These are phyloP conservation scores for Chaetomiaceae sp. DNA, from an alignment of 2,329 filamentous ascomycete genomes.

Conservation along the genomic window DNA sequence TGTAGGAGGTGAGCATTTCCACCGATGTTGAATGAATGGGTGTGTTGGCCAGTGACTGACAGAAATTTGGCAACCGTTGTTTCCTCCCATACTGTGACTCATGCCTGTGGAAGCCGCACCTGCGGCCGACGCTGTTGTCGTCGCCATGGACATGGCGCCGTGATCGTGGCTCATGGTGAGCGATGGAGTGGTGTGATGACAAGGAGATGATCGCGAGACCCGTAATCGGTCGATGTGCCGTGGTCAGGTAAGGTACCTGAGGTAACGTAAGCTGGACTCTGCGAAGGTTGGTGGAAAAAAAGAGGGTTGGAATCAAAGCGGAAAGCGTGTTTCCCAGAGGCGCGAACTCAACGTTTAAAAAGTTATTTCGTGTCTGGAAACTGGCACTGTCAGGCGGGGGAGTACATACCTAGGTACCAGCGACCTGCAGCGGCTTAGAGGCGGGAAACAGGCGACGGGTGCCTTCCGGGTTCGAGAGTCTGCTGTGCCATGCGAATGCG, in stretches of 20 bases:
- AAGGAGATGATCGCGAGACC: too few relatives aligned
- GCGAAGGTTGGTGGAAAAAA: too few relatives aligned
- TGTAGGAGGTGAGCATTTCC: conserved; percentile 30
- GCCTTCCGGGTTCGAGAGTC: too few relatives aligned
- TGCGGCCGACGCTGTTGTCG: conserved; percentile 15
- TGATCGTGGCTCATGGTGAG: conserved; percentile 10
- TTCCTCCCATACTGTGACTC: conserved; percentile 27
- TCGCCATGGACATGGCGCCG: conserved; percentile 19
- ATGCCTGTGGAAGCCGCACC: conserved; percentile 26
- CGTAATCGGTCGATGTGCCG: too few relatives aligned
- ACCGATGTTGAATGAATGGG: too few relatives aligned
- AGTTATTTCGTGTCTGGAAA: too few relatives aligned
- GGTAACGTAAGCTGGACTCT: too few relatives aligned
- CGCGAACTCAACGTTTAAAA: background rate
- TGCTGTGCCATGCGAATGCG: conserved; percentile 7
- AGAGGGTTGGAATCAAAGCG: background rate
- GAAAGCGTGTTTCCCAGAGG: background rate
- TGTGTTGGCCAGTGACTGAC: conserved; percentile 29
- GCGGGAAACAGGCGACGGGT: background rate
- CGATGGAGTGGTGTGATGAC: background rate
- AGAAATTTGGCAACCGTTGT: conserved; percentile 39
- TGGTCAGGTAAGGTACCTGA: too few relatives aligned
- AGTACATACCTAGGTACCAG: too few relatives aligned
- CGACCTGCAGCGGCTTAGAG: background rate
- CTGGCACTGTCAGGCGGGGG: conserved; percentile 1